Percentiles rank a stretch among this genome's conserved stretches.
Evolutionary conservation across 495 filamentous ascomycete genomes (phyloP).

Genomic region (Penicillium waksmanii): DNA sequence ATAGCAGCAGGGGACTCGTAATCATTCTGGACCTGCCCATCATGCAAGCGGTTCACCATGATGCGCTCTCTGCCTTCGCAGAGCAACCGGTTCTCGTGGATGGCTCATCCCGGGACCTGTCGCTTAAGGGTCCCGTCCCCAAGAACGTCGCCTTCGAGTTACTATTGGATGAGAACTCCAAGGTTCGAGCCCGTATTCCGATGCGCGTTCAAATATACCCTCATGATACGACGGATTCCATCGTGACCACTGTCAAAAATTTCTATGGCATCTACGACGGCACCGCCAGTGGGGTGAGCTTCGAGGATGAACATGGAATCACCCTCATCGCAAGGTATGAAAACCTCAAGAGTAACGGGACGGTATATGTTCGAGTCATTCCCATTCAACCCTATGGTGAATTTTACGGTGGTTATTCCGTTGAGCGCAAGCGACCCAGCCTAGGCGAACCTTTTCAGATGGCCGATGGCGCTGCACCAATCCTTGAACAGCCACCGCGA

Average conservation of each 20-base stretch:
- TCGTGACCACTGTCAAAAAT: slow-evolving; percentile 95
- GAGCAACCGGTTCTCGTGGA: slow-evolving; percentile 38
- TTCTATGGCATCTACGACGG: slow-evolving; percentile 91
- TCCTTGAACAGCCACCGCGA: slow-evolving; percentile 62
- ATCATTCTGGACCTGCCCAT: slow-evolving; percentile 31
- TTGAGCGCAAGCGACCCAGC: slow-evolving; percentile 52
- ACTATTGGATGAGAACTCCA: slow-evolving; percentile 71
- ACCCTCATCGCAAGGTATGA: slow-evolving; percentile 94
- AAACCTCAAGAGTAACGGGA: slow-evolving; percentile 88
- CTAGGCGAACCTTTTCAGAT: slow-evolving; percentile 61
- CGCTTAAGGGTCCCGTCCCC: slow-evolving; percentile 59
- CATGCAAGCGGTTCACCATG: slow-evolving; percentile 48
- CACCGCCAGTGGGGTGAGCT: slow-evolving; percentile 77
- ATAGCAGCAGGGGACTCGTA: slow-evolving; percentile 38
- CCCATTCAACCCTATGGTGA: slow-evolving; percentile 57
- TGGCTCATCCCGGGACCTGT: slow-evolving; percentile 42
- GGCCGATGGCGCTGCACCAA: slow-evolving; percentile 51
- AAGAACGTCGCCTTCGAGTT: slow-evolving; percentile 89
- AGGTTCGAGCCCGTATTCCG: slow-evolving; percentile 77
- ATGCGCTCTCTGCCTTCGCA: slow-evolving; percentile 45
- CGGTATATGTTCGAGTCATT: slow-evolving; percentile 85
- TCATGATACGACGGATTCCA: slow-evolving; percentile 93
- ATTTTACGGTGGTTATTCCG: slow-evolving; percentile 42
- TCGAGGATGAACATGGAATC: slow-evolving; percentile 84
- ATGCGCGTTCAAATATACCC: slow-evolving; percentile 90